These are phyloP conservation scores for Lipomyces lipofer DNA, from an alignment of 805 yeast genomes.

Conservation along the genomic window DNA sequence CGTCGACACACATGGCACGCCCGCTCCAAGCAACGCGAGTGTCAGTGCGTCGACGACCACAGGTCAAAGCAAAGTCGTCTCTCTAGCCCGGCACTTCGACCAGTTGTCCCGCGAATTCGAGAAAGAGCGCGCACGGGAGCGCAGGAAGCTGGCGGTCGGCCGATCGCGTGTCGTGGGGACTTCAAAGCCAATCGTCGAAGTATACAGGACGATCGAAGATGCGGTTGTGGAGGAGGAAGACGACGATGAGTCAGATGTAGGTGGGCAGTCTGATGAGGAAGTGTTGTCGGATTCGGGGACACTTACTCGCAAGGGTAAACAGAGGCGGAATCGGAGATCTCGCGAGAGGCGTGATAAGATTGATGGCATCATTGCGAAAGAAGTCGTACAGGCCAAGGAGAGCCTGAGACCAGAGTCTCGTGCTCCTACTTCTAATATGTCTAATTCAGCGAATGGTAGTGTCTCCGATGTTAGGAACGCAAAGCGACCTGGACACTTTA, in stretches of 20 bases:
- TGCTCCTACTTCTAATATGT: background rate
- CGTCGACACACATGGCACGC: slow-evolving; percentile 17
- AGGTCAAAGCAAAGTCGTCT: slow-evolving; percentile 37
- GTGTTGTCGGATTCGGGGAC: slow-evolving; percentile 28
- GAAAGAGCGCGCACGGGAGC: slow-evolving; percentile 78
- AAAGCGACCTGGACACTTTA: background rate
- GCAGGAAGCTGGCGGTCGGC: slow-evolving; percentile 58
- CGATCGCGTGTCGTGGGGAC: slow-evolving; percentile 59
- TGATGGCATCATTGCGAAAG: slow-evolving; percentile 1
- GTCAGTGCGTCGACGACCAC: slow-evolving; percentile 7
- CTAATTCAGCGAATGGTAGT: background rate
- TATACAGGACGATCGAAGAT: slow-evolving; percentile 83
- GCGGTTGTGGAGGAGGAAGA: slow-evolving; percentile 66
- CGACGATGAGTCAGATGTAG: slow-evolving; percentile 35
- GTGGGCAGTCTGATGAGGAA: slow-evolving; percentile 23
- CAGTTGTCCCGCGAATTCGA: slow-evolving; percentile 83
- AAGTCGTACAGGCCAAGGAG: background rate
- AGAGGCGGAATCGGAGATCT: background rate
- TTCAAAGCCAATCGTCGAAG: slow-evolving; percentile 85
- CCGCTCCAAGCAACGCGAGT: slow-evolving; percentile 17
- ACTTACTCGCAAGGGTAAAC: slow-evolving; percentile 14
- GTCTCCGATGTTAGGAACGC: background rate
- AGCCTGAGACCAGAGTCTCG: background rate
- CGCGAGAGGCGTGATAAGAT: no score
- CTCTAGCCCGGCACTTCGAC: slow-evolving; percentile 65